Evolutionary conservation across 2,329 filamentous ascomycete species (phyloP), one percentile per base, ranked within the genome.

Genomic region (Chaetomium sp.): DNA sequence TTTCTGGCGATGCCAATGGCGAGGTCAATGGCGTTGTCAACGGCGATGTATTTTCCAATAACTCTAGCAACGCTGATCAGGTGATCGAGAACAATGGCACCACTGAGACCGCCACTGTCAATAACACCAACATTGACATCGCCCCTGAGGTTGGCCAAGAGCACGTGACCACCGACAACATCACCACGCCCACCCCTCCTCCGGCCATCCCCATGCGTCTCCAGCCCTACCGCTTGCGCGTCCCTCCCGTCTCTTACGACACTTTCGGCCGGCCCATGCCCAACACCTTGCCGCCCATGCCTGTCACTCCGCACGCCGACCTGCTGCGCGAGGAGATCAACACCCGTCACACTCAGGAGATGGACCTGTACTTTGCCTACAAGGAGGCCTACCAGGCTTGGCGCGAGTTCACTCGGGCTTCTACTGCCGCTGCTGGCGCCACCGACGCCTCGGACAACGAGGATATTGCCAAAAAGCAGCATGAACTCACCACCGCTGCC

Each of bases 281-380:
- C 11, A 56, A 59, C 35, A 38, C 37, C 14, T 32, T 53, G 33
- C 53, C 50, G 35, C 0, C 19, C 5, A 48, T 47, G 42, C 50
- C 47, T 3, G 42, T 48, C 32, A 60, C 55, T 2, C 55, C 55
- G 3, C 50, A 48, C 3, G 55, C 58, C n/a, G 58, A 60, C 35
- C 35, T 41, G 6, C 52, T 60, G 4, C 49, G 58, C 2, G 14
- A 37, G n/a, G 50, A 48, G 34, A 55, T 60, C 38, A 54, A 43
- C 49, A 37, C 10, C 7, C 11, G 19, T 34, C 19, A 60, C 14
- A 4, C 7, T n/a, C 36, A 49, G 1, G 41, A 53, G 10, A 27
- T 14, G 11, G 12, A 41, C 10, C 34, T 45, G 11, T 34, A 55
- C 38, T 7, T 14, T 35, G 14, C 33, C 4, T 53, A 57, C 50